Evolutionary conservation across 1,284 basidiomycete genomes (phyloP), one percentile per base, ranked within the genome.

Genomic region (Fomitopsis pinicola): DNA sequence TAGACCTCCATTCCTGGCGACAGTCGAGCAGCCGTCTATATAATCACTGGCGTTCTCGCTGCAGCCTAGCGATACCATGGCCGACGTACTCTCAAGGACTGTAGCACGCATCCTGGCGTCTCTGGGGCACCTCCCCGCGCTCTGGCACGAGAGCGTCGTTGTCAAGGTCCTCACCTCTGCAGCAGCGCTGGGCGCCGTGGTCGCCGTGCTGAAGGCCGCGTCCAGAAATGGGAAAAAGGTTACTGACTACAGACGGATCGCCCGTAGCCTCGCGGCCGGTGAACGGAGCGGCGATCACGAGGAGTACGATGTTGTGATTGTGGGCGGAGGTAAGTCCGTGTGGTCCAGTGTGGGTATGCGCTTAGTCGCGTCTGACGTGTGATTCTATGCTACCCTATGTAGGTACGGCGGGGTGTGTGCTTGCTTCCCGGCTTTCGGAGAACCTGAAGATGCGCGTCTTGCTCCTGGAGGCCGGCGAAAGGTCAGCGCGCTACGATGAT

Each of bases 331-430:
- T 85, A 63, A 44, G 75, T 66, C 15, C 56, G 36, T 12, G 38
- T 10, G 42, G 28, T 28, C n/a, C 54, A 12, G 45, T 35, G 3
- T 35, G 48, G 4, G 30, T 17, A 33, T 28, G 45, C 12, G 30
- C 30, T 33, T 33, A 33, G 5, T 33, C 30, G 30, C 30, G 30
- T 33, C 14, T 28, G 9, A 50, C 48, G 19, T 17, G 42, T 38
- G 2, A 33, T 19, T 19, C 6, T 8, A 14, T 22, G 42, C 42
- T 14, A 19, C 6, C 38, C 26, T 5, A 2, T 15, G 44, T 67
- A 88, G 87, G 88, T 8, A 88, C 88, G 8, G 80, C 85, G 2
- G 88, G 89, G 7, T 89, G 87, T 64, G 87, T 82, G 0, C 77
- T 90, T 40, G 88, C 88, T 4, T 78, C 85, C 2, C 79, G 88